A percentile compares a stretch with the other conserved stretches of the same genome.
phyloP scores from a whole-genome alignment of 768 basidiomycete genomes.

The Pleurotus platypus region DNA sequence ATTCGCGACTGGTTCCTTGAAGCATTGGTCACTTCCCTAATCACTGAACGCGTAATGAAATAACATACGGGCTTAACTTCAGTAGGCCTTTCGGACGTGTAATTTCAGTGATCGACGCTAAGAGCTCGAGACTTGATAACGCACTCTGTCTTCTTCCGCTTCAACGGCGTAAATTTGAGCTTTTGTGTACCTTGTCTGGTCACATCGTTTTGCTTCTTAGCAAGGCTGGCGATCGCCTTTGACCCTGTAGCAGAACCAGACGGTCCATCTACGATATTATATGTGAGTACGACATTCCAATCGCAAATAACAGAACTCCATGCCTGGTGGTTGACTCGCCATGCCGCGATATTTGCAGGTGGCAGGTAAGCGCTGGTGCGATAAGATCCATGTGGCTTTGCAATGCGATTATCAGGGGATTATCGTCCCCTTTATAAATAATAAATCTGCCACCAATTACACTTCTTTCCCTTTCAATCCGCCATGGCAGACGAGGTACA shows the following conservation, averaged over 20 bases:
- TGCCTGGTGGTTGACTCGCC: constrained; percentile 18
- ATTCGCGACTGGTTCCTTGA: constrained; percentile 45
- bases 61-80: constrained; percentile 61
- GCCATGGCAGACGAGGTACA: constrained; percentile 43
- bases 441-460: too few species aligned
- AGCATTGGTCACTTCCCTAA: neutral
- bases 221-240: constrained; percentile 75
- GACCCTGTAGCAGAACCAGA: constrained; percentile 30
- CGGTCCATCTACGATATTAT: constrained; percentile 24
- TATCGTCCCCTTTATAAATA: constrained; percentile 1
- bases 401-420: constrained; percentile 7
- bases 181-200: constrained; percentile 73
- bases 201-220: constrained; percentile 67
- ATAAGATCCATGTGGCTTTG: neutral
- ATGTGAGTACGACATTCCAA: constrained; percentile 8
- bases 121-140: constrained; percentile 6
- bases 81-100: constrained; percentile 25
- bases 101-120: too few species aligned
- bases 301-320: constrained; percentile 6
- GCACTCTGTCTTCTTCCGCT: constrained; percentile 70
- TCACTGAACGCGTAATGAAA: neutral
- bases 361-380: neutral
- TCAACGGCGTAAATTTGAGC: constrained; percentile 69
- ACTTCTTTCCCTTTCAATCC: constrained; percentile 4
- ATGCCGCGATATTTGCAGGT: neutral